A percentile compares a stretch with the other conserved stretches of the same genome.
phyloP scores from a whole-genome alignment of 805 yeast genomes.

The Candida suzukii region DNA sequence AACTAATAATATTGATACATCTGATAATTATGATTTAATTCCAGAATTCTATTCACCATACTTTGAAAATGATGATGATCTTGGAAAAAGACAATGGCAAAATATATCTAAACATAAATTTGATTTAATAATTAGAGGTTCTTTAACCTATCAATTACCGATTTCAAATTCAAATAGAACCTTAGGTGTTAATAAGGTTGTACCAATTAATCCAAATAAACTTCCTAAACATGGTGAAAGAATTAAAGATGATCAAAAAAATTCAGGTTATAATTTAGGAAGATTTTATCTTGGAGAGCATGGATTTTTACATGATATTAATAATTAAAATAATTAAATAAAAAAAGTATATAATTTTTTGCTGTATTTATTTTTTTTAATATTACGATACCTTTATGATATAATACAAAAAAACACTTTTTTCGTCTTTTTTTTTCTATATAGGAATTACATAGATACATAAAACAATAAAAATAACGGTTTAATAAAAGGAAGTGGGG shows the following conservation, averaged over 20 bases:
- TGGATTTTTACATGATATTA: background rate
- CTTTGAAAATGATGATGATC: slow-evolving; percentile 11
- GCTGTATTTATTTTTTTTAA: no score
- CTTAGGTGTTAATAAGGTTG: slow-evolving; percentile 53
- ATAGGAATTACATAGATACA: no score
- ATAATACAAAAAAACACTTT: no score
- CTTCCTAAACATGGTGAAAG: background rate
- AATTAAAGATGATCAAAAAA: background rate
- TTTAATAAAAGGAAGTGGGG: no score
- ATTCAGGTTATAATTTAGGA: background rate
- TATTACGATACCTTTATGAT: no score
- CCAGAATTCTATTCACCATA: no score
- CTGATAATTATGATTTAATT: no score
- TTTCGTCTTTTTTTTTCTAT: no score
- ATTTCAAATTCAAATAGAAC: slow-evolving; percentile 46
- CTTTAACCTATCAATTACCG: slow-evolving; percentile 70
- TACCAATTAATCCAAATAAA: slow-evolving; percentile 45
- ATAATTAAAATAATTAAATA: background rate
- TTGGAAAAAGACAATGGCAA: slow-evolving; percentile 53
- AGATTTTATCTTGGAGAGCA: background rate
- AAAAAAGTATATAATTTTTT: no score
- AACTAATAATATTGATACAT: no score
- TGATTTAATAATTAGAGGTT: slow-evolving; percentile 79
- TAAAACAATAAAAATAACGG: no score
- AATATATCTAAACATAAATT: slow-evolving; percentile 71